A percentile compares a stretch with the other conserved stretches of the same genome.
phyloP scores from a whole-genome alignment of 2,329 filamentous ascomycete genomes.

The Domatiomyces globalis region DNA sequence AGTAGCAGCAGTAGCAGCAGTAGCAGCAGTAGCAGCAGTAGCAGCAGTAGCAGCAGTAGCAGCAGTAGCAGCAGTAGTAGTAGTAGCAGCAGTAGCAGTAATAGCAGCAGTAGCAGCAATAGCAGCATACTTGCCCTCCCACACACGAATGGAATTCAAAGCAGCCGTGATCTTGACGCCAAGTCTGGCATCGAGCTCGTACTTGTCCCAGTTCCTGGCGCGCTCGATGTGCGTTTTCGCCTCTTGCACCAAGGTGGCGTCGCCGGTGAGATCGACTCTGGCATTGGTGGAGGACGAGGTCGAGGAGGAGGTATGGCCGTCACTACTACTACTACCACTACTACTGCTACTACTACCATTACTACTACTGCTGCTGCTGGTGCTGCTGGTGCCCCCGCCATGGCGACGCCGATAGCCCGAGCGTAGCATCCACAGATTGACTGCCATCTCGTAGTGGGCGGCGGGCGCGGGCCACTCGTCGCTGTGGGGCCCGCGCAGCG shows the following conservation, averaged over 20 bases:
- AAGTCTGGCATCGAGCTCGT: constrained; percentile 46
- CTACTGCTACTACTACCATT: not conserved
- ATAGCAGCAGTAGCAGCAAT: not conserved
- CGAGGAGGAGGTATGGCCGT: too few relatives aligned
- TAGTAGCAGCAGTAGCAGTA: too few relatives aligned
- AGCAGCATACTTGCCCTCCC: constrained; percentile 21
- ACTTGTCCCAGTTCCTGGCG: constrained; percentile 46
- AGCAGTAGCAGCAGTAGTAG: too few relatives aligned
- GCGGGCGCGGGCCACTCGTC: constrained; percentile 55
- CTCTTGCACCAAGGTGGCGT: constrained; percentile 32
- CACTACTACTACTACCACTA: too few relatives aligned
- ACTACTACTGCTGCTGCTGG: constrained; percentile 2
- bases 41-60: too few relatives aligned
- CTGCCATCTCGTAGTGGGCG: constrained; percentile 76
- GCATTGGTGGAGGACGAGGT: not conserved
- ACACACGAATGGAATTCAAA: constrained; percentile 31
- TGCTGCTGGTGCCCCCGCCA: constrained; percentile 15
- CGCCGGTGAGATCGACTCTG: constrained; percentile 13
- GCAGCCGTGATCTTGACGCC: constrained; percentile 36
- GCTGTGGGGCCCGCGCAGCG: constrained; percentile 37
- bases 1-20: too few relatives aligned
- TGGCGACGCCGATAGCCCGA: constrained; percentile 24
- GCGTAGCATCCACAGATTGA: constrained; percentile 60
- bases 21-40: too few relatives aligned
- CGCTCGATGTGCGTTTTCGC: constrained; percentile 44